Percentiles rank a stretch among this genome's conserved stretches.
These are phyloP conservation scores for Phytophthora cactorum DNA, from an alignment of 352 stramenopile genomes.

Conservation along the genomic window DNA sequence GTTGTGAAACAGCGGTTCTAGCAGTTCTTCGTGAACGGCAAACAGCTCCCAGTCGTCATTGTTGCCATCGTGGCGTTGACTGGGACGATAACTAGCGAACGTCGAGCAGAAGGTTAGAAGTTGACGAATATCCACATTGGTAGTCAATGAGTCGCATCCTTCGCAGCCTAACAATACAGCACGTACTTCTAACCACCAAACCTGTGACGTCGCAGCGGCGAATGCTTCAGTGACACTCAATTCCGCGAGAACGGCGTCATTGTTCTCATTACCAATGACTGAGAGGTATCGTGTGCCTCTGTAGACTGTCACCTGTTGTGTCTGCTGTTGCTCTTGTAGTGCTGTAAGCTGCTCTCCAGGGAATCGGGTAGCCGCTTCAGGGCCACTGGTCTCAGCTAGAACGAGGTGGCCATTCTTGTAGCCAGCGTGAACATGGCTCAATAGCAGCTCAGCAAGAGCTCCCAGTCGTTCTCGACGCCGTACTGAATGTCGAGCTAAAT, in stretches of 20 bases:
- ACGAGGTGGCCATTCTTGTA: slow-evolving; percentile 80
- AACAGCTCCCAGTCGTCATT: slow-evolving; percentile 42
- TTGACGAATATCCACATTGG: slow-evolving; percentile 46
- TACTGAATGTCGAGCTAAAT: slow-evolving; percentile 27
- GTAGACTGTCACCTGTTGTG: slow-evolving; percentile 49
- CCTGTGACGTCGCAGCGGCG: slow-evolving; percentile 46
- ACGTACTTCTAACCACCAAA: slow-evolving; percentile 74
- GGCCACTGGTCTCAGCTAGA: slow-evolving; percentile 44
- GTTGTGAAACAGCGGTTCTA: slow-evolving; percentile 49
- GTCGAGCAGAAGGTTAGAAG: slow-evolving; percentile 42
- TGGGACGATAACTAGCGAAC: slow-evolving; percentile 64
- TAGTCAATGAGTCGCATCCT: slow-evolving; percentile 12
- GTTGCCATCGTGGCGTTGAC: slow-evolving; percentile 34
- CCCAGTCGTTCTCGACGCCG: slow-evolving; percentile 42
- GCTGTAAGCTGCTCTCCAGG: slow-evolving; percentile 17
- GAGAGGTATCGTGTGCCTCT: slow-evolving; percentile 52
- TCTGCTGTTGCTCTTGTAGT: slow-evolving; percentile 29
- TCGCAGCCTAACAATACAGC: slow-evolving; percentile 31
- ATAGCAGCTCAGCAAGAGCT: slow-evolving; percentile 54
- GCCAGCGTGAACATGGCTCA: slow-evolving; percentile 53
- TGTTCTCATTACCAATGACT: neutral
- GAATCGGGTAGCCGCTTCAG: slow-evolving; percentile 27
- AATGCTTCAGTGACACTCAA: slow-evolving; percentile 65
- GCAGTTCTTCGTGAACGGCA: slow-evolving; percentile 59
- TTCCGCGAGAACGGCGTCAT: slow-evolving; percentile 34